Percentiles rank a stretch among this genome's conserved stretches.
Conservation (phyloP, 805 yeast species). For the Wickerhamiella slavikovae region DNA sequence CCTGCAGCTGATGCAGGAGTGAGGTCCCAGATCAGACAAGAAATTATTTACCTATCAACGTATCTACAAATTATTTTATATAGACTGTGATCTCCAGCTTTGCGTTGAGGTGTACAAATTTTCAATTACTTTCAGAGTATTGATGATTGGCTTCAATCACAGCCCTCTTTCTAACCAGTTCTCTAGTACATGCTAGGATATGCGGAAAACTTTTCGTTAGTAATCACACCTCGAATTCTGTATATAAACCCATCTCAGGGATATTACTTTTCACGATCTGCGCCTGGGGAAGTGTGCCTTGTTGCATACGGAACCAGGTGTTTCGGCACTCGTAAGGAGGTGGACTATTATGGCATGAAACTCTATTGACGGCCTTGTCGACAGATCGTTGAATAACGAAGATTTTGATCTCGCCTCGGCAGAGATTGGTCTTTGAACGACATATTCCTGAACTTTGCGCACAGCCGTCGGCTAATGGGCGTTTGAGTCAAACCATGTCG, state of each 20-base stretch:
- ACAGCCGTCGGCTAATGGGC: constrained; percentile 80
- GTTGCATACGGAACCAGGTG: constrained; percentile 3
- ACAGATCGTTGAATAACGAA: constrained; percentile 66
- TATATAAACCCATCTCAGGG: not conserved
- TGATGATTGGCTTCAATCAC: no score
- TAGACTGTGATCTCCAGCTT: no score
- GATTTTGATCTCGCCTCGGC: constrained; percentile 34
- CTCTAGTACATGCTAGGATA: no score
- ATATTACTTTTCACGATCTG: constrained; percentile 8
- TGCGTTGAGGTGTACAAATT: no score
- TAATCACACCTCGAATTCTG: not conserved
- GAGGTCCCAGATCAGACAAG: no score
- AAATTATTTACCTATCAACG: no score
- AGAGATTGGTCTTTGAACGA: constrained; percentile 55
- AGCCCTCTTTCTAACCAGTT: no score
- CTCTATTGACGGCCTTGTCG: constrained; percentile 61
- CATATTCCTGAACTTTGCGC: constrained; percentile 99
- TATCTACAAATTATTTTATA: no score
- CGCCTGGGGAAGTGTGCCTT: constrained; percentile 3
- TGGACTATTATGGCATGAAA: constrained; percentile 16
- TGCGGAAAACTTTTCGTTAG: no score
- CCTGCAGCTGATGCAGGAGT: no score
- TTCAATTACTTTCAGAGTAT: no score
- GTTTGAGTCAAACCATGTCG: constrained; percentile 99
- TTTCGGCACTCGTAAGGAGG: constrained; percentile 19